Evolutionary conservation across 2,329 filamentous ascomycete genomes (phyloP), one percentile per base, ranked within the genome.

Genomic region (Fusarium newnesense): DNA sequence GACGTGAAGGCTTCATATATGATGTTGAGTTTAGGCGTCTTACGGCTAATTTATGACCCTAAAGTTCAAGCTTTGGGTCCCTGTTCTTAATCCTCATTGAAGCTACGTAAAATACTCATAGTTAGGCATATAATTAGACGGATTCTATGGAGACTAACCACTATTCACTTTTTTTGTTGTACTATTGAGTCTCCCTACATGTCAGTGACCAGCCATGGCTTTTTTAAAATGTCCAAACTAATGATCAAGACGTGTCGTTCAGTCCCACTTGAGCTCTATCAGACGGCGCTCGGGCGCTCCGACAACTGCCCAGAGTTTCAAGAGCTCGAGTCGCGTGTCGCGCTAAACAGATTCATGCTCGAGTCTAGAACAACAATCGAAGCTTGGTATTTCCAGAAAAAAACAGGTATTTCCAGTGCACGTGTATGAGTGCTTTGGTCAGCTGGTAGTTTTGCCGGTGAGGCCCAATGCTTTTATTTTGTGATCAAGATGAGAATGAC

Each of bases 261-360:
- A 34, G 65, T 61, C 43, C 56, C 60, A 47, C 56, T 60, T 42
- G 59, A 64, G 49, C 69, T 60, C 26, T 63, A 43, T 40, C 37
- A 60, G 30, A 69, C 26, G 36, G 52, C 65, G 67, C 57, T 70
- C 66, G 58, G 66, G 39, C 36, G 28, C 53, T 34, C 66, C 57
- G 70, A 71, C 40, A 63, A 49, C 44, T 59, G 57, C 37, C 37
- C 59, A 34, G 36, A 52, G 70, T 64, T 67, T 61, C 54, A 60
- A 52, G 44, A 53, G 30, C 37, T 53, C 32, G 71, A 66, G 64
- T 74, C 60, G 60, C 53, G 64, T 47, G 28, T 49, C 52, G 57
- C 69, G 65, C 72, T 75, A 75, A 61, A 43, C n/a, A 47, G 19
- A 43, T 43, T 40, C n/a, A 58, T 59, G 36, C 30, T 65, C 4